Evolutionary conservation across 164 flowering plant species (phyloP), one percentile per base, ranked within the genome.

Genomic region (Annona cherimola): DNA sequence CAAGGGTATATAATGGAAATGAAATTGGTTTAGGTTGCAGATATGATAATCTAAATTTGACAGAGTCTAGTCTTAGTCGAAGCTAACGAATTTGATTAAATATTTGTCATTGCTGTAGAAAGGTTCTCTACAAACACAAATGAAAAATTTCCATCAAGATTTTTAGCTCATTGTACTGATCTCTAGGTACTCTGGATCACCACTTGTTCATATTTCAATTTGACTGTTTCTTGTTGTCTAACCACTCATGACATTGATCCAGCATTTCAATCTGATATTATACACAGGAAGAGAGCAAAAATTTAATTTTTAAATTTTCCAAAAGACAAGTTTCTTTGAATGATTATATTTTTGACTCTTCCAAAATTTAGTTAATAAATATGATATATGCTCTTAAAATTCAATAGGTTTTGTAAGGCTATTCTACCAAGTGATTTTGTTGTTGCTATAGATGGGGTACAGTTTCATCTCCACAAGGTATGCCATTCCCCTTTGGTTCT

Each of bases 401-500:
- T 18, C 70, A 63, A 70, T 86, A 94, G 98, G 97, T 92, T 82
- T 76, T 89, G 85, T 81, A 84, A 72, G 81, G 79, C 93, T 11
- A 85, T 86, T 75, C 76, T 94, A 82, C 88, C 88, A 5, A 87
- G 88, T 80, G 98, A 94, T 81, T 74, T 92, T 69, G 76, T 77
- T 45, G 79, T 94, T 61, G 76, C 71, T 54, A 83, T 92, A 39
- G 92, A 86, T 1, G 88, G 78, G 9, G 77, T 84, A 4, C 78
- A 76, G 5, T 94, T 92, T 71, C 93, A 92, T 84, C 89, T 93
- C 69, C 98, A 93, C 78, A 93, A 89, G 98, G 98, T 90, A 75
- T 74, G 66, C 45, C 40, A 42, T 73, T 54, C 42, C 14, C 18
- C 42, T 41, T 12, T 7, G 19, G 16, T 19, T 69, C 69, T 63